phyloP scores from a whole-genome alignment of 2,329 filamentous ascomycete species.

The Scleromitrula shiraiana region DNA sequence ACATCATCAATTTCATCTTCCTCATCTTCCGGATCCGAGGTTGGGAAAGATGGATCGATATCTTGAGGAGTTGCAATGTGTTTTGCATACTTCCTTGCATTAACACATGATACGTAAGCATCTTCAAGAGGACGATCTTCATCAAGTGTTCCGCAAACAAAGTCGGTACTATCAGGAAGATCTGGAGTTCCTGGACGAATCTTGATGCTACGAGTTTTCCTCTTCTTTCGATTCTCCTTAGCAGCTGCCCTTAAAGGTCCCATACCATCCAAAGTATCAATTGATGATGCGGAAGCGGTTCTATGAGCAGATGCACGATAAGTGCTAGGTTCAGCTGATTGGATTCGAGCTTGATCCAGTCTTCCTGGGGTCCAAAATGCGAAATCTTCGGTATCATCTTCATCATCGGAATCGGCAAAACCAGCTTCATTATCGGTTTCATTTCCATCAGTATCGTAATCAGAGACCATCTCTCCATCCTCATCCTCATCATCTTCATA shows the following conservation, averaged over 20 bases:
- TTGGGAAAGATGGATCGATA: constrained; percentile 94
- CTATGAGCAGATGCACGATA: constrained; percentile 26
- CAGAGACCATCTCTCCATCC: constrained; percentile 42
- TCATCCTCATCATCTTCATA: constrained; percentile 51
- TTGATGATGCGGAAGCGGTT: constrained; percentile 53
- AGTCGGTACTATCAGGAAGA: constrained; percentile 93
- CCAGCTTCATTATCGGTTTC: constrained; percentile 62
- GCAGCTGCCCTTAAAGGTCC: constrained; percentile 18
- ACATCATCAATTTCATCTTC: constrained; percentile 62
- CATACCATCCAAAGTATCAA: constrained; percentile 37
- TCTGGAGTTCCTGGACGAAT: constrained; percentile 67
- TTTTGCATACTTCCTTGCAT: constrained; percentile 73
- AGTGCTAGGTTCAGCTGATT: constrained; percentile 15
- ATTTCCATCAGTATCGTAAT: constrained; percentile 48
- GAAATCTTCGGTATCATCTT: constrained; percentile 56
- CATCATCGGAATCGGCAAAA: constrained; percentile 62
- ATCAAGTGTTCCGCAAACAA: constrained; percentile 96
- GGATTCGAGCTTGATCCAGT: constrained; percentile 19
- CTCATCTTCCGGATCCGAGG: constrained; percentile 83
- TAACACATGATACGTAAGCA: constrained; percentile 79
- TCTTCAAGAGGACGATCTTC: constrained; percentile 93
- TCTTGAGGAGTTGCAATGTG: constrained; percentile 85
- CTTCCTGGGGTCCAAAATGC: constrained; percentile 52
- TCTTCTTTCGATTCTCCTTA: constrained; percentile 12
- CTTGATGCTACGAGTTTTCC: constrained; percentile 34